Evolutionary conservation across 768 basidiomycete species (phyloP).

Genomic region (Pholiota microspora): DNA sequence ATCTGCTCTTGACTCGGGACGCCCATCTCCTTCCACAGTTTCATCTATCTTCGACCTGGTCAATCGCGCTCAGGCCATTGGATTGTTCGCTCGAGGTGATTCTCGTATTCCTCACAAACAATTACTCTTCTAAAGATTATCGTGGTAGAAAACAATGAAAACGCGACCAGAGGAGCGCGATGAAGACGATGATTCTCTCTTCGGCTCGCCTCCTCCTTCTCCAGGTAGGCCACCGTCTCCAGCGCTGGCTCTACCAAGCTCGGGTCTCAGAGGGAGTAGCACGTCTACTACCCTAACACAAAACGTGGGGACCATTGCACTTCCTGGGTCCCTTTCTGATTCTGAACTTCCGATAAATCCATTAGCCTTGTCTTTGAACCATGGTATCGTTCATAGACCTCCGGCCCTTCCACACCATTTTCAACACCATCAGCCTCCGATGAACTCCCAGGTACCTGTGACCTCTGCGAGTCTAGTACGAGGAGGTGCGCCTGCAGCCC

Average conservation of each 20-base stretch:
- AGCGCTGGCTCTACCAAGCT: slow-evolving; percentile 55
- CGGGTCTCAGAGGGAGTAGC: slow-evolving; percentile 26
- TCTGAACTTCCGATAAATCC: slow-evolving; percentile 84
- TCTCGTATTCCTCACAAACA: neutral
- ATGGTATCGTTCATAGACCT: slow-evolving; percentile 36
- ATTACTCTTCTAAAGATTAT: neutral
- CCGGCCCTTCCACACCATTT: slow-evolving; percentile 25
- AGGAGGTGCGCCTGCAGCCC: neutral
- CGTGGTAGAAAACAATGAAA: neutral
- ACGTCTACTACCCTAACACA: slow-evolving; percentile 44
- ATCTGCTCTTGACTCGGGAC: too few species aligned
- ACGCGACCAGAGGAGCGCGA: slow-evolving; percentile 2
- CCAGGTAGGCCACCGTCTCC: slow-evolving; percentile 78
- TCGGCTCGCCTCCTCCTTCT: slow-evolving; percentile 78
- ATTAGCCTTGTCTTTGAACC: slow-evolving; percentile 65
- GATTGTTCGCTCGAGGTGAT: too few species aligned
- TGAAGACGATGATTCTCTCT: slow-evolving; percentile 69
- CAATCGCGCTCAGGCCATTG: too few species aligned
- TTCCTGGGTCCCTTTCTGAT: slow-evolving; percentile 90
- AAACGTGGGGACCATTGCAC: slow-evolving; percentile 98
- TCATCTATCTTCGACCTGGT: too few species aligned
- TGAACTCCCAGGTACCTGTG: neutral
- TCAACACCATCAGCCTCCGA: neutral
- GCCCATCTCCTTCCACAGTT: too few species aligned
- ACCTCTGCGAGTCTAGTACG: neutral